Evolutionary conservation across 139 green algal genomes (phyloP).

Genomic region (Edaphochlamys debaryana): DNA sequence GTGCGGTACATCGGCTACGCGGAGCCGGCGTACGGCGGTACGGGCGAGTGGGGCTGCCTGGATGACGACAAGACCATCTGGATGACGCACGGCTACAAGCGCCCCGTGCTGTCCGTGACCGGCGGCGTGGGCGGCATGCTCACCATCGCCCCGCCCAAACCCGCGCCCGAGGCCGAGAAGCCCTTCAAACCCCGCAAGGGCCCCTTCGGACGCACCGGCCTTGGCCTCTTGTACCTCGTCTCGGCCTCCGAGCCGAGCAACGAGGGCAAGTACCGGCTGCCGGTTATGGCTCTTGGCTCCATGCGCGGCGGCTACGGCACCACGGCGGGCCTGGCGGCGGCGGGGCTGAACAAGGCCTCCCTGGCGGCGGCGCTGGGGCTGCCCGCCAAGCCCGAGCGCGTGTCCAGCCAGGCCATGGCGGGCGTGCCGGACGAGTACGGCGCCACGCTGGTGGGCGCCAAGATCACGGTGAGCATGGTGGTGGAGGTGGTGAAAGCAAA

Average conservation of each 20-base stretch:
- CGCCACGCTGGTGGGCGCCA: conserved; percentile 31
- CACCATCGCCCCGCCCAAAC: not conserved
- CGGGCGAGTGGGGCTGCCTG: conserved; percentile 33
- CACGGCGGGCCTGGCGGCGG: not conserved
- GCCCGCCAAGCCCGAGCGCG: conserved; percentile 20
- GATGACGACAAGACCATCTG: conserved; percentile 8
- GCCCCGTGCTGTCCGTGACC: not conserved
- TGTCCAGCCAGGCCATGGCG: conserved; percentile 35
- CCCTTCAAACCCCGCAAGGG: conserved; percentile 15
- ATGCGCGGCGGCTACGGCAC: not conserved
- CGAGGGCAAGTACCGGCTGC: conserved; percentile 16
- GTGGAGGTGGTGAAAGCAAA: no score
- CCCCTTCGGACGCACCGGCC: conserved; percentile 23
- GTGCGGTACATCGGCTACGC: conserved; percentile 25
- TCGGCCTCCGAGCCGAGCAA: conserved; percentile 5
- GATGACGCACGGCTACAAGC: conserved; percentile 37
- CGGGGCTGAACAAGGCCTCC: not conserved
- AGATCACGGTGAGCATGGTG: conserved; percentile 38
- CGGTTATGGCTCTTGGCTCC: not conserved
- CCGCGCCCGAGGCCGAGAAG: not conserved
- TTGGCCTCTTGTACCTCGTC: conserved; percentile 16
- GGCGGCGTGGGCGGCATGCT: conserved; percentile 16
- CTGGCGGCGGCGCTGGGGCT: not conserved
- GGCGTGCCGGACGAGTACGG: conserved; percentile 39
- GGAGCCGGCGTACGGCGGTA: conserved; percentile 37